Conservation (phyloP, 2,329 filamentous ascomycete genomes). For the Coleophoma crateriformis region DNA sequence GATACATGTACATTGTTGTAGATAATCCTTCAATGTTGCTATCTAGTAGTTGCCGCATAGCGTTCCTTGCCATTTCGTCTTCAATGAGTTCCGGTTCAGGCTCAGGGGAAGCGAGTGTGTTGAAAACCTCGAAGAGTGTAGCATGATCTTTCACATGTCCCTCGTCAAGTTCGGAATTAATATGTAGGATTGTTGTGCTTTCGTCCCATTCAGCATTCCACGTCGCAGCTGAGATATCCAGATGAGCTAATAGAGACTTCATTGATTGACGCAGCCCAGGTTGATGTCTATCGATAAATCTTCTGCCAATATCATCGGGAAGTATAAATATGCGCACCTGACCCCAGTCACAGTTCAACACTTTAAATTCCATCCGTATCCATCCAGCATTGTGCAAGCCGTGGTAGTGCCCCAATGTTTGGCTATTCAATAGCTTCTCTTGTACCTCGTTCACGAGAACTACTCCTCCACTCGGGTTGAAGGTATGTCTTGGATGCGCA, state of each 20-base stretch:
- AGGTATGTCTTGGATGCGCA: constrained; percentile 9
- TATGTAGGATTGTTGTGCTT: constrained; percentile 26
- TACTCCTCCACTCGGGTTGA: not conserved
- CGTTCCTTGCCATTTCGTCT: constrained; percentile 44
- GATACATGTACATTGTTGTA: constrained; percentile 70
- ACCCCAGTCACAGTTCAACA: constrained; percentile 11
- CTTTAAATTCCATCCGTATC: constrained; percentile 24
- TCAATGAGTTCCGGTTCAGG: constrained; percentile 45
- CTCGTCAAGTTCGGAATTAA: constrained; percentile 27
- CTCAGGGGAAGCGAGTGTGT: constrained; percentile 62
- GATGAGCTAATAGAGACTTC: constrained; percentile 37
- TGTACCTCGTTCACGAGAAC: constrained; percentile 14
- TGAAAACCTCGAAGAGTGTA: constrained; percentile 68
- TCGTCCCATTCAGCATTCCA: constrained; percentile 45
- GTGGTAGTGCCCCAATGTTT: constrained; percentile 7
- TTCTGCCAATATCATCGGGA: constrained; percentile 57
- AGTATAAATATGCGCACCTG: constrained; percentile 54
- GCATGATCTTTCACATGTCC: constrained; percentile 28
- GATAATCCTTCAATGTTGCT: constrained; percentile 50
- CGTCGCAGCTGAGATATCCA: constrained; percentile 49
- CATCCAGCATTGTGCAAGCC: constrained; percentile 18
- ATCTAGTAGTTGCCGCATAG: constrained; percentile 50
- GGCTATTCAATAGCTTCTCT: constrained; percentile 9
- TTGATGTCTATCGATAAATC: constrained; percentile 43
- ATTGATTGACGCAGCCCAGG: constrained; percentile 39